These are phyloP conservation scores for Hevea brasiliensis DNA, from an alignment of 345 rosid species.

Conservation along the genomic window DNA sequence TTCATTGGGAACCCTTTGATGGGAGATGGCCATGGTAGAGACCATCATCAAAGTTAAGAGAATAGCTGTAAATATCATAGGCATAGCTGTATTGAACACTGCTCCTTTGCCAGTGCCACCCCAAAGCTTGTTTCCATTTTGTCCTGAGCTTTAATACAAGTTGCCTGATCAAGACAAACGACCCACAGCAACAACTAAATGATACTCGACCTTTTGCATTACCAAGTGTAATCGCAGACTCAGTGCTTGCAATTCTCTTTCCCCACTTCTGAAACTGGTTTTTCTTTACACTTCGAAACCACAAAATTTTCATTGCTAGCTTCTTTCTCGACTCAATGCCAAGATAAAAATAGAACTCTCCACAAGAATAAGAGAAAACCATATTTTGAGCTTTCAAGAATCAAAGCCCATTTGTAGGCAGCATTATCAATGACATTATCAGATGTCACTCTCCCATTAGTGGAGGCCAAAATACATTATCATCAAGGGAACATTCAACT, in stretches of 20 bases:
- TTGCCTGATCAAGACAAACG: slow-evolving; percentile 19
- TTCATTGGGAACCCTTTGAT: not conserved
- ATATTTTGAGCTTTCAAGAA: slow-evolving; percentile 13
- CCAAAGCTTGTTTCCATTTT: slow-evolving; percentile 24
- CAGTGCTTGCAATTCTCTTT: slow-evolving; percentile 19
- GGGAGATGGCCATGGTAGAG: slow-evolving; percentile 2
- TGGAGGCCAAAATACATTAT: slow-evolving; percentile 7
- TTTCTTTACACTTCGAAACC: slow-evolving; percentile 16
- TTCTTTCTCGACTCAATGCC: not conserved
- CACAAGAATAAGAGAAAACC: not conserved
- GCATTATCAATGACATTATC: not conserved
- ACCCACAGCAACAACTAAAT: slow-evolving; percentile 8
- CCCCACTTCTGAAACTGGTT: slow-evolving; percentile 28
- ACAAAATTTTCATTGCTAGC: slow-evolving; percentile 20
- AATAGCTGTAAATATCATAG: slow-evolving; percentile 37
- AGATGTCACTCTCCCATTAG: slow-evolving; percentile 14
- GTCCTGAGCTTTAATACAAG: slow-evolving; percentile 27
- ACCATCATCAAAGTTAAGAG: slow-evolving; percentile 39
- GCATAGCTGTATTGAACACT: slow-evolving; percentile 29
- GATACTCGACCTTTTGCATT: slow-evolving; percentile 12
- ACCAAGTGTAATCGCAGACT: slow-evolving; percentile 18
- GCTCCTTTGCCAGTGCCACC: slow-evolving; percentile 23
- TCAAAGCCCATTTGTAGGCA: slow-evolving; percentile 8
- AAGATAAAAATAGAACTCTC: not conserved
- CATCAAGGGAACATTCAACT: not conserved